Conservation (phyloP, 306 rosid genomes). For the Glycine tomentella region DNA sequence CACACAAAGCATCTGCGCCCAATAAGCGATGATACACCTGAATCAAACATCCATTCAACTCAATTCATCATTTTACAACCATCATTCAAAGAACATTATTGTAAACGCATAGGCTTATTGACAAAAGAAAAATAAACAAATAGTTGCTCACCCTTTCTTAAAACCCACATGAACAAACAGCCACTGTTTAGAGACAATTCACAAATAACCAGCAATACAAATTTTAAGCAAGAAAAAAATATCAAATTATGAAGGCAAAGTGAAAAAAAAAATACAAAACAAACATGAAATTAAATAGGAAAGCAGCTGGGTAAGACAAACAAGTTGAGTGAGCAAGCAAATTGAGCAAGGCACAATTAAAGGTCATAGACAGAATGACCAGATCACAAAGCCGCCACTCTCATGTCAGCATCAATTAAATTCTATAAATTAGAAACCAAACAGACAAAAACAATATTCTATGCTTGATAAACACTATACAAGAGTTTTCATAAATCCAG, state of each 20-base stretch:
- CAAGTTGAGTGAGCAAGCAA: neutral
- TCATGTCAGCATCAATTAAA: too few species aligned
- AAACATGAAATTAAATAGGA: neutral
- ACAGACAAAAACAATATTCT: too few species aligned
- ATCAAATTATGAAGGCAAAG: too few species aligned
- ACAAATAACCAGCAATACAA: neutral
- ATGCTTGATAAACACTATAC: too few species aligned
- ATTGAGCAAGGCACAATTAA: neutral
- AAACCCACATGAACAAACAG: constrained; percentile 27
- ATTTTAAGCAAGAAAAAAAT: constrained; percentile 4
- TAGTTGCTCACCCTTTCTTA: constrained; percentile 32
- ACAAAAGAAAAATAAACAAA: constrained; percentile 16
- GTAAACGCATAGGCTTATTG: constrained; percentile 15
- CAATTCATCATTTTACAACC: constrained; percentile 75
- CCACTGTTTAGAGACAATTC: neutral
- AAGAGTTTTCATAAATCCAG: too few species aligned
- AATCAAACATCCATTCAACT: constrained; percentile 92
- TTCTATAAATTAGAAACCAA: too few species aligned
- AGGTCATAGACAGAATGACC: neutral
- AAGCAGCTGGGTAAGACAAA: neutral
- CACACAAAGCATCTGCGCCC: constrained; percentile 97
- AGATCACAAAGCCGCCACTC: too few species aligned
- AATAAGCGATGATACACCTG: constrained; percentile 90
- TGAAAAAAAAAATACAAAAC: neutral
- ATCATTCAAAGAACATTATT: constrained; percentile 49